Base-by-base conservation (phyloP, 805 yeast genomes). In the Yamadazyma takamatsuzukensis region DNA sequence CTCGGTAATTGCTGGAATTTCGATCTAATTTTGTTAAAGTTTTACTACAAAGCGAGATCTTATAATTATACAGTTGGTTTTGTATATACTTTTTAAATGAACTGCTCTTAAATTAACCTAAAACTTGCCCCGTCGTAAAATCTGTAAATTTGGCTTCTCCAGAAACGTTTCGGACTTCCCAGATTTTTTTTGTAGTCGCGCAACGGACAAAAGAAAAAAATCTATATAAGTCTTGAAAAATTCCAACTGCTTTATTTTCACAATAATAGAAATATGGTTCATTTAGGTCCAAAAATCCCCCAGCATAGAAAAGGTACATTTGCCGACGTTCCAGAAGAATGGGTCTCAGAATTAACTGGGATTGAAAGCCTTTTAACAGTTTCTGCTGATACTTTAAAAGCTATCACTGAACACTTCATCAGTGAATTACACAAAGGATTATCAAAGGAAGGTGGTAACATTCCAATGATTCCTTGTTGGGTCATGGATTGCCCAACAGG, bases 381-480 rank as follows among this genome's bases (percentile, higher is more conserved):
- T 22, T 51, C 80, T 15, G 67, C 74, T 10, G 78, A 68, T 6
- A 76, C 70, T 43, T 74, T 90, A 54, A 69, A 70, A 47, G 60
- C 68, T 38, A 78, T 90, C 60, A 78, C 86, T 31, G 72, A 74
- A 29, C 95, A 82, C 54, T 90, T 90, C 61, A 74, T 82, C 34
- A 38, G 57, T 16, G 97, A 90, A 64, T 76, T 90, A 49, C 77
- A 79, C 43, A 83, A 83, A 59, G 97, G 97, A 40, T 72, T 83
- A 46, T 70, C 80, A 39, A 71, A 74, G 53, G 60, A 70, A 37
- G 90, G 93, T 32, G 94, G 93, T 38, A 82, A 81, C 59, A 86
- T 87, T 53, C 97, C 98, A 41, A 90, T 90, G 97, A 88, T 83
- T 55, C 95, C 95, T 29, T 85, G 94, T 41, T 90, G 97, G 97